Conservation (phyloP, 257 asterid species). For the Nicotiana tabacum region DNA sequence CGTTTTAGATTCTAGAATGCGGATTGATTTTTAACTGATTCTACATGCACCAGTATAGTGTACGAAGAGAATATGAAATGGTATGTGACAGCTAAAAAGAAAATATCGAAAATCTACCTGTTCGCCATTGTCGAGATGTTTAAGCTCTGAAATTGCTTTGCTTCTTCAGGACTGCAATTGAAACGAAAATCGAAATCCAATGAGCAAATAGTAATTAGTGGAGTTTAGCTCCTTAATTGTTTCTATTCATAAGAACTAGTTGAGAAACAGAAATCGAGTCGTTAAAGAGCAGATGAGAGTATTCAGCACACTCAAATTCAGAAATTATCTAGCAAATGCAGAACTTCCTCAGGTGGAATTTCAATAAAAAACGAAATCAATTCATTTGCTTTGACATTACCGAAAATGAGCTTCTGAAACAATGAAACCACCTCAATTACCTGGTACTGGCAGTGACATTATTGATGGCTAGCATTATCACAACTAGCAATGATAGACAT, state of each 20-base stretch:
- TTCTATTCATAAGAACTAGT: background rate
- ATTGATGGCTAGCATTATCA: constrained; percentile 25
- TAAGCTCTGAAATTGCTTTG: constrained; percentile 26
- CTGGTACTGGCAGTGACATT: constrained; percentile 31
- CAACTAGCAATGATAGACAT: constrained; percentile 23
- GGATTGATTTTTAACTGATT: background rate
- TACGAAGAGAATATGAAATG: background rate
- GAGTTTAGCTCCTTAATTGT: background rate
- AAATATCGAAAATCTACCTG: constrained; percentile 24
- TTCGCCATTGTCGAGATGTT: constrained; percentile 49
- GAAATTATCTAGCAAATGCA: background rate
- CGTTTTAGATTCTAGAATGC: background rate
- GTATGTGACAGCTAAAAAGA: background rate
- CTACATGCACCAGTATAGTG: background rate
- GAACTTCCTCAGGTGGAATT: background rate
- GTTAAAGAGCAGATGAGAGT: no score
- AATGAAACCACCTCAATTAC: constrained; percentile 23
- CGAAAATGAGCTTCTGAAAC: background rate
- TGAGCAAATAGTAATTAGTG: background rate
- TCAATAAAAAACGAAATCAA: background rate
- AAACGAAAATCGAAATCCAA: background rate
- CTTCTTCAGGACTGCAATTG: constrained; percentile 29
- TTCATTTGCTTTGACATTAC: background rate
- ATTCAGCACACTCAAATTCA: background rate
- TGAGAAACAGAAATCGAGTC: background rate